phyloP scores from a whole-genome alignment of 78 protist genomes.

The Paulinella micropora region DNA sequence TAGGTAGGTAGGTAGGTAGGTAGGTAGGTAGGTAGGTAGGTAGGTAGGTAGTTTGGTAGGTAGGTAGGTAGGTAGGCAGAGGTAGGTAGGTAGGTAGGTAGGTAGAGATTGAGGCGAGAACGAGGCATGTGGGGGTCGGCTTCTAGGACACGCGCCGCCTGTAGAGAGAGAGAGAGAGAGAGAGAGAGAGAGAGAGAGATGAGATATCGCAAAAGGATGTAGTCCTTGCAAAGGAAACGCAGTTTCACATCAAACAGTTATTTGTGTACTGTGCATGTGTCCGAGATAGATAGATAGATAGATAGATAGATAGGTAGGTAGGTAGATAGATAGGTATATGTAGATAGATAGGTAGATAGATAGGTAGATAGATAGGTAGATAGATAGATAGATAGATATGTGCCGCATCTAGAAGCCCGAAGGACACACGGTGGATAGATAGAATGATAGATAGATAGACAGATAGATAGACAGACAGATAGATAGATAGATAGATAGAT shows the following conservation, averaged over 20 bases:
- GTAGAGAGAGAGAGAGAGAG: no score
- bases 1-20: not conserved
- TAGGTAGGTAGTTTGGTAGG: not conserved
- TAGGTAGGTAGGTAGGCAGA: not conserved
- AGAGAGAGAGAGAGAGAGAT: no score
- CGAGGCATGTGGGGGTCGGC: no score
- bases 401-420: not conserved
- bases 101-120: no score
- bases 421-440: not conserved
- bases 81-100: not conserved
- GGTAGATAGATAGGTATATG: not conserved
- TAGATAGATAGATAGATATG: not conserved
- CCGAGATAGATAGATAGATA: no score
- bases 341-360: not conserved
- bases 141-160: no score
- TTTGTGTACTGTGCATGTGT: no score
- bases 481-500: not conserved
- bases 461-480: not conserved
- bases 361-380: not conserved
- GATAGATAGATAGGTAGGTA: not conserved
- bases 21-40: not conserved
- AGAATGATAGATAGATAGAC: not conserved
- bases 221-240: no score
- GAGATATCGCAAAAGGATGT: no score
- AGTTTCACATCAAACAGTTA: no score